These are phyloP conservation scores for Botrytis aclada DNA, from an alignment of 2,329 filamentous ascomycete genomes.

Conservation along the genomic window DNA sequence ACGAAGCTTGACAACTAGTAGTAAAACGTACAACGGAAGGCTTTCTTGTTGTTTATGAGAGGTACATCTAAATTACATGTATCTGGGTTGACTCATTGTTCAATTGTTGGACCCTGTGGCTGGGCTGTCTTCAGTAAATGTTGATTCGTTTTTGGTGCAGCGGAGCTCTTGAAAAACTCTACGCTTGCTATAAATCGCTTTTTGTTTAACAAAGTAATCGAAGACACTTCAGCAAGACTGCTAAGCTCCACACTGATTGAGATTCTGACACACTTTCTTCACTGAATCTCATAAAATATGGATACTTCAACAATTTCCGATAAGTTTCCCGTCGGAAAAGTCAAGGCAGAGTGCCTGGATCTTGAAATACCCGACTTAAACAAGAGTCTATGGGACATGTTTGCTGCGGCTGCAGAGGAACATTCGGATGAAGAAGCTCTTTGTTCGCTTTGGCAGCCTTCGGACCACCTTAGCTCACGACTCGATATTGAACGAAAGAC, in stretches of 20 bases:
- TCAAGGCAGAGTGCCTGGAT: neutral
- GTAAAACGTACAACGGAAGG: neutral
- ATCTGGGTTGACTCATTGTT: neutral
- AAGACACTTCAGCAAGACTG: neutral
- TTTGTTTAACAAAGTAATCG: too few species aligned
- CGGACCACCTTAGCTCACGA: neutral
- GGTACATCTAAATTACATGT: neutral
- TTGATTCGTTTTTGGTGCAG: neutral
- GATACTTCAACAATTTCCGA: neutral
- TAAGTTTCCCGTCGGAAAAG: too few species aligned
- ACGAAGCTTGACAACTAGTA: neutral
- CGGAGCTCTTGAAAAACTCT: neutral
- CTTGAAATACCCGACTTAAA: neutral
- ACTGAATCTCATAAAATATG: neutral
- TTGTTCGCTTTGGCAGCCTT: conserved; percentile 16
- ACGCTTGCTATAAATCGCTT: neutral
- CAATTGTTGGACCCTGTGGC: neutral
- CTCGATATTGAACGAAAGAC: neutral
- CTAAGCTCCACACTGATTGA: neutral
- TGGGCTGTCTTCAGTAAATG: neutral
- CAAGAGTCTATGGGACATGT: conserved; percentile 18
- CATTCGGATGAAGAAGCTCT: conserved; percentile 12
- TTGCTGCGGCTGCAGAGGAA: neutral
- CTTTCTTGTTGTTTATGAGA: neutral
- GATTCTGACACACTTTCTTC: neutral